phyloP scores from a whole-genome alignment of 345 rosid species.

The Citrus maxima region DNA sequence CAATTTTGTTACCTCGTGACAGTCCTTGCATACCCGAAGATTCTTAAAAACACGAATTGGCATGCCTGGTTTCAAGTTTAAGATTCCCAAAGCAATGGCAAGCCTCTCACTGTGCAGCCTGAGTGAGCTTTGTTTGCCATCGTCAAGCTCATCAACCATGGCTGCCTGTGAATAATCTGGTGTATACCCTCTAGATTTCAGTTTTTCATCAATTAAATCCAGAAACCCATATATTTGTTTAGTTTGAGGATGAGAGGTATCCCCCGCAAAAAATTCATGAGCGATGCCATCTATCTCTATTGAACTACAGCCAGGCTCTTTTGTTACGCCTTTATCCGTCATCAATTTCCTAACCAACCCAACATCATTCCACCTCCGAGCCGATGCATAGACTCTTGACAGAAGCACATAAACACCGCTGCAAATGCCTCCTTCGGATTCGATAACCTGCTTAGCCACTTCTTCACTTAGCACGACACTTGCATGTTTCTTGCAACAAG shows the following conservation, averaged over 20 bases:
- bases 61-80: conserved; percentile 53
- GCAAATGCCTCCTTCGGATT: conserved; percentile 34
- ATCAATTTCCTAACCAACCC: conserved; percentile 65
- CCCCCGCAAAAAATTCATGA: conserved; percentile 88
- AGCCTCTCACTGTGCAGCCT: conserved; percentile 81
- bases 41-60: conserved; percentile 77
- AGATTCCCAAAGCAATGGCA: conserved; percentile 69
- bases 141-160: conserved; percentile 38
- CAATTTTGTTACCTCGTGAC: conserved; percentile 65
- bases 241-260: conserved; percentile 64
- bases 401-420: conserved; percentile 73
- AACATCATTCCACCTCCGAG: conserved; percentile 75
- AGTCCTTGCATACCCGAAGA: conserved; percentile 71
- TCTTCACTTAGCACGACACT: conserved; percentile 61
- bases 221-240: conserved; percentile 54
- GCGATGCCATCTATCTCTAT: conserved; percentile 62
- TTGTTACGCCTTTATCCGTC: conserved; percentile 57
- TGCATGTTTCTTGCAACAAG: conserved; percentile 63
- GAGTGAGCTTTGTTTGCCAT: conserved; percentile 45
- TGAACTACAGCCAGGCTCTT: conserved; percentile 87
- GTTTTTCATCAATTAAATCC: conserved; percentile 48
- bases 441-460: conserved; percentile 50
- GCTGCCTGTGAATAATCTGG: conserved; percentile 58
- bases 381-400: conserved; percentile 72
- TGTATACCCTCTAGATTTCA: conserved; percentile 40